phyloP scores from a whole-genome alignment of 768 basidiomycete species.

The Boletus tomentosulus region DNA sequence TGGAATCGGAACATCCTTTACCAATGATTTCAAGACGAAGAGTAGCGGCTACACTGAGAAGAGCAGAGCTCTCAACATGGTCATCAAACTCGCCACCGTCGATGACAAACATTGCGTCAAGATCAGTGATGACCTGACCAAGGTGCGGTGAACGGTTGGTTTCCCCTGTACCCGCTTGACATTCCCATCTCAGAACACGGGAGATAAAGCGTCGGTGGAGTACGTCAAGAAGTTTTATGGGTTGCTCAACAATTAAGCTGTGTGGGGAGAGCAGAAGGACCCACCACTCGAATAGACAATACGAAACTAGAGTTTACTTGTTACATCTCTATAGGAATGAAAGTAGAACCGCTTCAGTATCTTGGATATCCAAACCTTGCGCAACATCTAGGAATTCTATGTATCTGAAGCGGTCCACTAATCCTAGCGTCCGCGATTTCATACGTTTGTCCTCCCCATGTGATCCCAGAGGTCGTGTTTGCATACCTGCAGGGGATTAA shows the following conservation, averaged over 20 bases:
- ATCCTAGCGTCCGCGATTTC: neutral
- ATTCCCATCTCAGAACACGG: constrained; percentile 56
- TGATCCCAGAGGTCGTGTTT: neutral
- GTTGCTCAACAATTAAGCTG: neutral
- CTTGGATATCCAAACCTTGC: neutral
- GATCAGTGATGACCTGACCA: constrained; percentile 87
- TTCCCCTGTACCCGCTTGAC: neutral
- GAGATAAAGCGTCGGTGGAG: constrained; percentile 54
- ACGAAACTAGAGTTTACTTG: neutral
- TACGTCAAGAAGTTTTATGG: constrained; percentile 44
- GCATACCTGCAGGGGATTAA: neutral
- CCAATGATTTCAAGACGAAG: constrained; percentile 73
- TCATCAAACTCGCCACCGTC: constrained; percentile 84
- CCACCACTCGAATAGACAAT: neutral
- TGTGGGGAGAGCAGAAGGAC: neutral
- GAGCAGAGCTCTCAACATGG: constrained; percentile 88
- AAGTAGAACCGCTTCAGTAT: neutral
- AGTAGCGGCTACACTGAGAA: constrained; percentile 46
- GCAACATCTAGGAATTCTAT: neutral
- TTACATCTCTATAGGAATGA: neutral
- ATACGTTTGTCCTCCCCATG: neutral
- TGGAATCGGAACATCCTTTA: constrained; percentile 90
- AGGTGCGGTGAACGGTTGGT: constrained; percentile 39
- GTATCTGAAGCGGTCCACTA: neutral
- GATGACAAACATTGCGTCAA: constrained; percentile 80